phyloP scores from a whole-genome alignment of 192 early-diverging fungal species.

The Backusella psychrophila region DNA sequence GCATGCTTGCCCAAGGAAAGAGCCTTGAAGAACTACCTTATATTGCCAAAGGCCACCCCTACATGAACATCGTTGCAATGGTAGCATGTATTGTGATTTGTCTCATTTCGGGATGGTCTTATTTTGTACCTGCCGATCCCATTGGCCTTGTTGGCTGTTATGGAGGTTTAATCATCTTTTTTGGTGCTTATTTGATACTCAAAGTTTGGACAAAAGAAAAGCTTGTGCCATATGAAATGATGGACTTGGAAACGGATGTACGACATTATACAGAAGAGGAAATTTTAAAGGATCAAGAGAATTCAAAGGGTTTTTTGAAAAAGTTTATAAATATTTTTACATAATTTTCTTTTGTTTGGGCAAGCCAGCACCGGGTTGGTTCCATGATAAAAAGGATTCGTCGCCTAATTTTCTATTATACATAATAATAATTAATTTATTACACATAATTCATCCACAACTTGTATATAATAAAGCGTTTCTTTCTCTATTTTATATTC shows the following conservation, averaged over 20 bases:
- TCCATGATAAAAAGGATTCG: conserved; percentile 94
- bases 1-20: conserved; percentile 71
- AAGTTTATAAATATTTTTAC: conserved; percentile 22
- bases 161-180: conserved; percentile 15
- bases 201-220: conserved; percentile 30
- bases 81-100: conserved; percentile 19
- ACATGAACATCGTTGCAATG: conserved; percentile 18
- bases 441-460: not conserved
- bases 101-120: conserved; percentile 34
- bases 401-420: conserved; percentile 83
- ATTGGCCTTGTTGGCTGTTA: conserved; percentile 30
- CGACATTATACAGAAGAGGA: not conserved
- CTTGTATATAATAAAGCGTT: not conserved
- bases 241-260: conserved; percentile 28
- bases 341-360: conserved; percentile 14
- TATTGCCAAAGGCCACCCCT: conserved; percentile 47
- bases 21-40: conserved; percentile 67
- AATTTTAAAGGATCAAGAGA: not conserved
- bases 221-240: conserved; percentile 11
- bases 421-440: not conserved
- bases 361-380: conserved; percentile 52
- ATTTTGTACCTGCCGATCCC: conserved; percentile 27
- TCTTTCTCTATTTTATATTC: not conserved
- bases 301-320: not conserved
- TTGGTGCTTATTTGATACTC: conserved; percentile 13